These are phyloP conservation scores for Aspergillus sp. DNA, from an alignment of 2,329 filamentous ascomycete genomes.

Conservation along the genomic window DNA sequence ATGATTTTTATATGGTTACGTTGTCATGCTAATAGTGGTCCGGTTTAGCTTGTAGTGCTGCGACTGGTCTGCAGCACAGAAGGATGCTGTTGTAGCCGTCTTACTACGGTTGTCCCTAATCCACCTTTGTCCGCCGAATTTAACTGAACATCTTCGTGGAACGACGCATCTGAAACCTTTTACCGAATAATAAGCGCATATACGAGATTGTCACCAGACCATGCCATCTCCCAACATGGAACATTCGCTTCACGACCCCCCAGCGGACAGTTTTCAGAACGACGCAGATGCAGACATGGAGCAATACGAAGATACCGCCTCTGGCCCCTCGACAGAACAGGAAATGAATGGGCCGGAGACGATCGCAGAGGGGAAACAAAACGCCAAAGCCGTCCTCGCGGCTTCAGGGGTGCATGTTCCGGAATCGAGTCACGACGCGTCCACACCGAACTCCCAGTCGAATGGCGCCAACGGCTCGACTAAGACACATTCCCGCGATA, in stretches of 20 bases:
- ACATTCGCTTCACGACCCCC: conserved; percentile 17
- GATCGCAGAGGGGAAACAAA: conserved; percentile 55
- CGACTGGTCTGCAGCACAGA: neutral
- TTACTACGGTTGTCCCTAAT: conserved; percentile 5
- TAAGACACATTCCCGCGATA: conserved; percentile 55
- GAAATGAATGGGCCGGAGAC: conserved; percentile 32
- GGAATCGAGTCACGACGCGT: conserved; percentile 24
- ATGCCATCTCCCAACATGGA: conserved; percentile 33
- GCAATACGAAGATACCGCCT: conserved; percentile 13
- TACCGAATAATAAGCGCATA: conserved; percentile 5
- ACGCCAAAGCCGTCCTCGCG: conserved; percentile 52
- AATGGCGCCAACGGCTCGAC: conserved; percentile 44
- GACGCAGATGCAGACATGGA: conserved; percentile 10
- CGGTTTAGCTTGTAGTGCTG: neutral
- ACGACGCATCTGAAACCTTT: conserved; percentile 11
- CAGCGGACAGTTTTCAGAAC: conserved; percentile 16
- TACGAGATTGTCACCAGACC: conserved; percentile 3
- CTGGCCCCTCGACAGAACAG: conserved; percentile 17
- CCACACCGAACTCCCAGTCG: conserved; percentile 20
- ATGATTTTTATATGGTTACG: neutral
- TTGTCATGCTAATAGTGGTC: neutral
- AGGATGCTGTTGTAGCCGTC: no score
- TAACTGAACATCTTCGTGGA: conserved; percentile 15
- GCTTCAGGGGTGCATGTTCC: conserved; percentile 39
- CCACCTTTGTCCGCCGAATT: conserved; percentile 19